phyloP scores from a whole-genome alignment of 2,329 filamentous ascomycete species.

The Sporothrix humicola region DNA sequence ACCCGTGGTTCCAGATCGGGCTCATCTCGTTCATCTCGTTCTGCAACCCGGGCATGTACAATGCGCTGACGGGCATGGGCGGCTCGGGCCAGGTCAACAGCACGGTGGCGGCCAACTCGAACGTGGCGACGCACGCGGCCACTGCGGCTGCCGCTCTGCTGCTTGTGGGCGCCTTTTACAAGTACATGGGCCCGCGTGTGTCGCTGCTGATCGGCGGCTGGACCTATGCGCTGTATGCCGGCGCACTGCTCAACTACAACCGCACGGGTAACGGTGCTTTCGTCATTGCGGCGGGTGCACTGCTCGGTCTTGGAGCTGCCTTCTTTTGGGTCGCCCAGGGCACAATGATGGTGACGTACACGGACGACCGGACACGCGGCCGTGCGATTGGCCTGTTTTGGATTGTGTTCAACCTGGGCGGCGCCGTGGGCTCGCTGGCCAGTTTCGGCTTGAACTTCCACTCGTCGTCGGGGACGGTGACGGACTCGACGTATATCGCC shows the following conservation, averaged over 20 bases:
- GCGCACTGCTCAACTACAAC: conserved; percentile 71
- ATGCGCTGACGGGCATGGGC: conserved; percentile 36
- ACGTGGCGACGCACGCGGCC: conserved; percentile 59
- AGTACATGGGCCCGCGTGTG: conserved; percentile 71
- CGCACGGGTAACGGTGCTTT: conserved; percentile 72
- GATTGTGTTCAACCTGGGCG: conserved; percentile 93
- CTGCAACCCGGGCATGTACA: conserved; percentile 41
- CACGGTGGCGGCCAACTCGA: conserved; percentile 61
- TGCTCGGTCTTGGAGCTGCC: conserved; percentile 78
- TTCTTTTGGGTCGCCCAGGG: conserved; percentile 83
- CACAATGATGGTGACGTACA: conserved; percentile 89
- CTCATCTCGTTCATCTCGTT: conserved; percentile 36
- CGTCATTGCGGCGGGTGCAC: conserved; percentile 74
- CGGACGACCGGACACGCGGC: conserved; percentile 79
- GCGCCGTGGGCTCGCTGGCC: conserved; percentile 80
- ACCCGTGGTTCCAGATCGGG: conserved; percentile 35
- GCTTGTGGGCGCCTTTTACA: conserved; percentile 67
- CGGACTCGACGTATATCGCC: conserved; percentile 37
- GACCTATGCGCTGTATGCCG: conserved; percentile 77
- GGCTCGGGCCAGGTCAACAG: conserved; percentile 59
- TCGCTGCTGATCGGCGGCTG: conserved; percentile 74
- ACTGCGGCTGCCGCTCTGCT: conserved; percentile 49
- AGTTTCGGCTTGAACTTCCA: conserved; percentile 68
- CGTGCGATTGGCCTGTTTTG: conserved; percentile 90
- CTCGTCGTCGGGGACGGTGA: conserved; percentile 33